These are phyloP conservation scores for Dinochytrium kinnereticum DNA, from an alignment of 371 early-diverging fungal species.

Conservation along the genomic window DNA sequence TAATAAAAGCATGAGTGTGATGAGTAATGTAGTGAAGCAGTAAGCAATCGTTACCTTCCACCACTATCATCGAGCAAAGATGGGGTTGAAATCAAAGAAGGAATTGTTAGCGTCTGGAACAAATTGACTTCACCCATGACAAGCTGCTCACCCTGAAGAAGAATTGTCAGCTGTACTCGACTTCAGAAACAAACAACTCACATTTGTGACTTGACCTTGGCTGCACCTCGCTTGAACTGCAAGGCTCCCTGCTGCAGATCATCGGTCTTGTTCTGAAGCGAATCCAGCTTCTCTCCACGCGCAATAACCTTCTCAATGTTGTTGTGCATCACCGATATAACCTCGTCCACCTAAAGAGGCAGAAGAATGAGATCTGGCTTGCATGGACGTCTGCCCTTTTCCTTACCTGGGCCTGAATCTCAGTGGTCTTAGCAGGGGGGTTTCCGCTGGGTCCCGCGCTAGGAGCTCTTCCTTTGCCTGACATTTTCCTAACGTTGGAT, in stretches of 20 bases:
- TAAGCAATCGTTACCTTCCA: constrained; percentile 4
- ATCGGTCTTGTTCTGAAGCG: constrained; percentile 66
- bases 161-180: neutral
- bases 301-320: constrained; percentile 63
- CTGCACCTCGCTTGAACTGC: constrained; percentile 85
- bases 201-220: constrained; percentile 64
- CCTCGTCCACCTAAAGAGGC: constrained; percentile 52
- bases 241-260: constrained; percentile 81
- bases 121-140: neutral
- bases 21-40: neutral
- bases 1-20: constrained; percentile 60
- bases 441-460: constrained; percentile 9
- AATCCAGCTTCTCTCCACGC: constrained; percentile 60
- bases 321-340: constrained; percentile 61
- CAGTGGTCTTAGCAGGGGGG: constrained; percentile 9
- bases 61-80: neutral
- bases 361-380: neutral
- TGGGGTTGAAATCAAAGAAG: neutral
- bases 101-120: neutral
- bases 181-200: constrained; percentile 25
- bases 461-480: constrained; percentile 11
- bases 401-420: constrained; percentile 18
- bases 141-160: neutral
- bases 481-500: neutral
- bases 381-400: neutral